A percentile compares a stretch with the other conserved stretches of the same genome.
phyloP scores from a whole-genome alignment of 768 basidiomycete genomes.

The Kwoniella dendrophila region DNA sequence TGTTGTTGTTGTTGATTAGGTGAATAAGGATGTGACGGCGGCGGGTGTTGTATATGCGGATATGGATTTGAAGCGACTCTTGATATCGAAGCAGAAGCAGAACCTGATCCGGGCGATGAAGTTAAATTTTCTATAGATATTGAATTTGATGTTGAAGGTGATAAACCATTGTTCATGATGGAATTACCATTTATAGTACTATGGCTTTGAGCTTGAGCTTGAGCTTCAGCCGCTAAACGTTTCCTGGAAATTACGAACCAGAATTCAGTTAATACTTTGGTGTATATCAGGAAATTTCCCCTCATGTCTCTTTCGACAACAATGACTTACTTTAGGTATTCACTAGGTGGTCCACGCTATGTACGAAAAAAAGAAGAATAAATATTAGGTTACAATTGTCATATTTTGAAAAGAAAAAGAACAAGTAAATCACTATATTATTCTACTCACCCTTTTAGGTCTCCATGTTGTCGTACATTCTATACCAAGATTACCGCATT shows the following conservation, averaged over 20 bases:
- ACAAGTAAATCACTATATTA: not conserved
- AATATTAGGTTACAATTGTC: not conserved
- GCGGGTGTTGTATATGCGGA: no score
- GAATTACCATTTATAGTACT: not conserved
- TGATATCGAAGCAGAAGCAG: no score
- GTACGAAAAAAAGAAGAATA: not conserved
- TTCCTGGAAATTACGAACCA: no score
- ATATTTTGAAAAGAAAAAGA: not conserved
- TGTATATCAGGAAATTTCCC: no score
- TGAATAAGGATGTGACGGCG: no score
- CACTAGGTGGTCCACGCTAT: slow-evolving; percentile 12
- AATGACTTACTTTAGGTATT: slow-evolving; percentile 10
- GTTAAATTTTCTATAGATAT: slow-evolving; percentile 1
- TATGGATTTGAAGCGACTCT: not conserved
- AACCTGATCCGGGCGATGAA: no score
- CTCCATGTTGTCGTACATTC: slow-evolving; percentile 31
- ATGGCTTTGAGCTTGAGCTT: no score
- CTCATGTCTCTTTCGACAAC: no score
- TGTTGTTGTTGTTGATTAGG: no score
- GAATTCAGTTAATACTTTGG: no score
- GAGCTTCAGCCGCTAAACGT: slow-evolving; percentile 10
- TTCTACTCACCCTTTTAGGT: slow-evolving; percentile 9
- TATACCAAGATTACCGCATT: slow-evolving; percentile 36
- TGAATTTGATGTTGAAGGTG: not conserved
- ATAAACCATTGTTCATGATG: not conserved